phyloP scores from a whole-genome alignment of 139 green algal genomes.

The Volvox reticuliferus region DNA sequence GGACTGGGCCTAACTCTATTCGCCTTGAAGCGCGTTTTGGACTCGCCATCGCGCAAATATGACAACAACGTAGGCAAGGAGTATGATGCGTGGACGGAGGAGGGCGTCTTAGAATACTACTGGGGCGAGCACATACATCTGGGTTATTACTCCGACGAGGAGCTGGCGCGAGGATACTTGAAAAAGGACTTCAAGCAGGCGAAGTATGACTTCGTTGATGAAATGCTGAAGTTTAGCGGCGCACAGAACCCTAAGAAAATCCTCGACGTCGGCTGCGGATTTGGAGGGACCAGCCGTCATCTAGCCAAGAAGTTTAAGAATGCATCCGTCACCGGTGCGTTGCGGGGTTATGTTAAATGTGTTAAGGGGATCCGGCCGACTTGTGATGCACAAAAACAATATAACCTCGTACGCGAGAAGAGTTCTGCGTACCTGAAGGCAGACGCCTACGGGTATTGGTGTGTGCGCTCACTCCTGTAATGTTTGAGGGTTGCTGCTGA shows the following conservation, averaged over 20 bases:
- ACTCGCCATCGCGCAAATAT: constrained; percentile 85
- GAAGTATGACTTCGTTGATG: constrained; percentile 95
- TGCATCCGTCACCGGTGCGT: constrained; percentile 77
- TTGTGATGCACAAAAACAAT: no score
- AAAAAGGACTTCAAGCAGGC: constrained; percentile 95
- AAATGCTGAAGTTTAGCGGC: constrained; percentile 87
- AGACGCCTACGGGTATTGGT: no score
- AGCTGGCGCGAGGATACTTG: constrained; percentile 78
- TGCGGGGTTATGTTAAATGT: no score
- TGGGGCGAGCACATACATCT: constrained; percentile 99
- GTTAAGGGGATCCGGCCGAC: no score
- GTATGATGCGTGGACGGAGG: constrained; percentile 95
- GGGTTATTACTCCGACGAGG: constrained; percentile 91
- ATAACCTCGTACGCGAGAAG: no score
- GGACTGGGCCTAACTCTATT: constrained; percentile 39
- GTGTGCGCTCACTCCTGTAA: no score
- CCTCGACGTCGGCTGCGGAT: constrained; percentile 95
- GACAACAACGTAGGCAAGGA: constrained; percentile 91
- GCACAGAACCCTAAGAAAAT: constrained; percentile 68
- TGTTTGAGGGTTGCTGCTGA: no score
- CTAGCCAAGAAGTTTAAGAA: constrained; percentile 84
- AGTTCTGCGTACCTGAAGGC: no score
- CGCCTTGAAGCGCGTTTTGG: constrained; percentile 76
- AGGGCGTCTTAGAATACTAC: constrained; percentile 90
- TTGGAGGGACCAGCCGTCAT: constrained; percentile 90